Evolutionary conservation across 2,329 filamentous ascomycete species (phyloP).

Genomic region (Dactylonectria estremocensis): DNA sequence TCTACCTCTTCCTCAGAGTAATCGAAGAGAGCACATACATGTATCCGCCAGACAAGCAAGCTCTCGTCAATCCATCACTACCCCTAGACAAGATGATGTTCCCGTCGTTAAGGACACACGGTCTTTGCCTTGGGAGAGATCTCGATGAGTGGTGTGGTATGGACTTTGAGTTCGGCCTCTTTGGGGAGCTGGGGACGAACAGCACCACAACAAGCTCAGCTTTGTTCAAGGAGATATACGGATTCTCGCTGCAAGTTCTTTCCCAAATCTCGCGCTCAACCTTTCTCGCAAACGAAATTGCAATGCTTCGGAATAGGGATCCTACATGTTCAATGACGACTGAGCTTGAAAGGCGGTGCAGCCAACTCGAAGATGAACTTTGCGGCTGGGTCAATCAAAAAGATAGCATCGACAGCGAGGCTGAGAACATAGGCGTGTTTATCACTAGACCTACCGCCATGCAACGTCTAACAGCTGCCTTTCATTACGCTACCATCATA

Average conservation of each 20-base stretch:
- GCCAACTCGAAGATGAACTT: constrained; percentile 7
- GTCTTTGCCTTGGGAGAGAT: constrained; percentile 7
- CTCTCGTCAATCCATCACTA: background rate
- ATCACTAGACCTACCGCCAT: constrained; percentile 14
- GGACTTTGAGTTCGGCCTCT: constrained; percentile 12
- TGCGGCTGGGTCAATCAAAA: constrained; percentile 4
- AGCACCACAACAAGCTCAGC: background rate
- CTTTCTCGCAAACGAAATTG: constrained; percentile 12
- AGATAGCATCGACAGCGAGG: background rate
- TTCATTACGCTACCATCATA: constrained; percentile 13
- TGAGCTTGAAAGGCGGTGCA: constrained; percentile 1
- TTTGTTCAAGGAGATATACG: constrained; percentile 12
- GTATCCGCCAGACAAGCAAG: constrained; percentile 12
- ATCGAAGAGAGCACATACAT: constrained; percentile 20
- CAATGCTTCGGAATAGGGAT: background rate
- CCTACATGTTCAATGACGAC: constrained; percentile 2
- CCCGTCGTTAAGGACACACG: constrained; percentile 14
- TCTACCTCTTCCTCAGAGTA: constrained; percentile 12
- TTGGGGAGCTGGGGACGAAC: background rate
- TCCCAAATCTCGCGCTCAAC: constrained; percentile 13
- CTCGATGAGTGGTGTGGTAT: constrained; percentile 3
- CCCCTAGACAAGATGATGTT: background rate
- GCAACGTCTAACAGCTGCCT: background rate
- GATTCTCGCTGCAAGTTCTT: constrained; percentile 10
- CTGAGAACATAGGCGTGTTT: background rate